Evolutionary conservation across 1,139 yeast species (phyloP), one percentile per base, ranked within the genome.

Genomic region (Meyerozyma elateridarum): DNA sequence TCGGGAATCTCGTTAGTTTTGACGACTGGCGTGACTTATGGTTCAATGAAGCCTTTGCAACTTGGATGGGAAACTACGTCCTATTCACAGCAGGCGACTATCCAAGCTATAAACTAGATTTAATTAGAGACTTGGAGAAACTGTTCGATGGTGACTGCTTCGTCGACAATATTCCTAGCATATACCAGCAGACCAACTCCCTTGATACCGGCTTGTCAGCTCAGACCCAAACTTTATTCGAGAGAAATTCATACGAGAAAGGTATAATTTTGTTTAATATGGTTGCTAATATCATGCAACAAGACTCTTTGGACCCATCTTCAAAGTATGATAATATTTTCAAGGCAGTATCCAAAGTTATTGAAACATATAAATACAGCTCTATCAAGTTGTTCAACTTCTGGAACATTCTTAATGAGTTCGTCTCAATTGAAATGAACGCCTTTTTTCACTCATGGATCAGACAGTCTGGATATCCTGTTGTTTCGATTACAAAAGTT

Each of bases 31-130:
- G 67, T 33, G 64, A 71, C 45, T 58, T 82, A 26, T 81, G 91
- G 89, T 61, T 83, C 38, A 80, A 81, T 44, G 93, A 83, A 56
- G 61, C 85, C 2, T 77, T 82, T 57, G 89, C 91, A 0, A 80
- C 89, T 0, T 77, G 77, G 70, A 63, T 75, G 33, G 82, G 83
- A 1, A 66, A 72, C 43, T 60, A 63, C 36, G 51, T 71, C 2
- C 51, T 75, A 8, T 39, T 41, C 6, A 32, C 42, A 8, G 54
- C 59, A 6, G 51, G 54, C n/a, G 38, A 64, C 9, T 64, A 58
- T 29, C 8, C 39, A 41, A 15, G 45, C 48, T 31, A 61, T 65
- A 68, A 38, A 39, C 16, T 48, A 4, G 59, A 59, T 27, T 50
- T 51, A 17, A 52, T 57, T 32, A 48, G 54, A 9, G 71, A 69